These are phyloP conservation scores for Silene coronaria DNA, from an alignment of 179 eudicot species.

Conservation along the genomic window DNA sequence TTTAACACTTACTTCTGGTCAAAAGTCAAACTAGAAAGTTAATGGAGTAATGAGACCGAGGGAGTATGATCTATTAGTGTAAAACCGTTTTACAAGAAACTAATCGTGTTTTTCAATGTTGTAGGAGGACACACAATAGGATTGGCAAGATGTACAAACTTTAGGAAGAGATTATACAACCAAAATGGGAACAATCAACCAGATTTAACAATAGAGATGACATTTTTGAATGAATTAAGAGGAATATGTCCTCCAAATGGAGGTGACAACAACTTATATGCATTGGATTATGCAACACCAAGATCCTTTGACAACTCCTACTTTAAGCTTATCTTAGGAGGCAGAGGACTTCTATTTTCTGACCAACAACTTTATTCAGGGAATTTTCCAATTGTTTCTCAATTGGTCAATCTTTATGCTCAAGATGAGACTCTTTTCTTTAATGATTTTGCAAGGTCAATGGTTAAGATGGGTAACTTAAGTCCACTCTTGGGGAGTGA, in stretches of 20 bases:
- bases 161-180: conserved; percentile 73
- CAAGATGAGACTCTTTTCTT: conserved; percentile 52
- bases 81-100: no score
- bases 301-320: conserved; percentile 67
- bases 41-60: no score
- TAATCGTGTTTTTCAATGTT: background rate
- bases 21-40: no score
- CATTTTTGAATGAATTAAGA: conserved; percentile 52
- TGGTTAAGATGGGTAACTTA: conserved; percentile 74
- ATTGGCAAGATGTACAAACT: conserved; percentile 61
- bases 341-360: conserved; percentile 64
- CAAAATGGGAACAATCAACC: conserved; percentile 67
- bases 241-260: conserved; percentile 57
- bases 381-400: conserved; percentile 30
- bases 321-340: conserved; percentile 62
- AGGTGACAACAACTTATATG: conserved; percentile 64
- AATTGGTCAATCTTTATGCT: conserved; percentile 58
- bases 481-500: conserved; percentile 57
- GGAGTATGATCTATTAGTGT: no score
- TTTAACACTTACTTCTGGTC: no score
- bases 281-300: conserved; percentile 66
- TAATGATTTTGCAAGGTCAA: conserved; percentile 66
- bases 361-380: conserved; percentile 71
- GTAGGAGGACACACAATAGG: conserved; percentile 86
- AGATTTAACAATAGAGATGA: conserved; percentile 54